Conservation (phyloP, 257 asterid species). For the Primulina eburnea region DNA sequence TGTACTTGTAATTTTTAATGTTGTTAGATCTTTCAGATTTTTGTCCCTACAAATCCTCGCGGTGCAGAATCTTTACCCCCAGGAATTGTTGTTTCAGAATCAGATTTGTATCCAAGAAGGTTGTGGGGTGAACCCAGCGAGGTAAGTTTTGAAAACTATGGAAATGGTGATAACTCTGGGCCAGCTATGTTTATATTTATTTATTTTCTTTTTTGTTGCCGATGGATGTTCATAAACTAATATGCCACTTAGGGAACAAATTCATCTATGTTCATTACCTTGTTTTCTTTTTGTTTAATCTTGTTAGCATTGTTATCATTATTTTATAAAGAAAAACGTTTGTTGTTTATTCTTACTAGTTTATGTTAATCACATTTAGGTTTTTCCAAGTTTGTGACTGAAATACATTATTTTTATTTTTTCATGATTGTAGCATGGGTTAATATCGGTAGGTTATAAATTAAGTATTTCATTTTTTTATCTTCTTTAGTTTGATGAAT, state of each 20-base stretch:
- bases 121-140: conserved; percentile 99
- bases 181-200: conserved; percentile 3
- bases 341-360: not conserved
- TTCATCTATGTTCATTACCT: conserved; percentile 12
- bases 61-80: conserved; percentile 99
- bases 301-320: not conserved
- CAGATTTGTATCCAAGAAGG: conserved; percentile 86
- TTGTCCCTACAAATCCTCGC: conserved; percentile 92
- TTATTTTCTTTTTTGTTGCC: conserved; percentile 3
- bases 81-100: conserved; percentile 85
- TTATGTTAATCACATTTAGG: not conserved
- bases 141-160: conserved; percentile 41
- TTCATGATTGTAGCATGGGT: conserved; percentile 19
- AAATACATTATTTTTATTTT: not conserved
- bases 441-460: conserved; percentile 1
- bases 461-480: not conserved
- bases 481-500: conserved; percentile 9
- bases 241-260: not conserved
- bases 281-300: not conserved
- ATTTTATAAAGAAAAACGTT: not conserved
- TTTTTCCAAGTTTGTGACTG: conserved; percentile 10
- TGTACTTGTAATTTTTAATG: conserved; percentile 10
- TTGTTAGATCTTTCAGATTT: conserved; percentile 45
- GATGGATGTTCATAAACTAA: conserved; percentile 6
- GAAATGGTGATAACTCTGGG: conserved; percentile 16